Evolutionary conservation across 2,329 filamentous ascomycete genomes (phyloP).

Genomic region (Colletotrichum sp.): DNA sequence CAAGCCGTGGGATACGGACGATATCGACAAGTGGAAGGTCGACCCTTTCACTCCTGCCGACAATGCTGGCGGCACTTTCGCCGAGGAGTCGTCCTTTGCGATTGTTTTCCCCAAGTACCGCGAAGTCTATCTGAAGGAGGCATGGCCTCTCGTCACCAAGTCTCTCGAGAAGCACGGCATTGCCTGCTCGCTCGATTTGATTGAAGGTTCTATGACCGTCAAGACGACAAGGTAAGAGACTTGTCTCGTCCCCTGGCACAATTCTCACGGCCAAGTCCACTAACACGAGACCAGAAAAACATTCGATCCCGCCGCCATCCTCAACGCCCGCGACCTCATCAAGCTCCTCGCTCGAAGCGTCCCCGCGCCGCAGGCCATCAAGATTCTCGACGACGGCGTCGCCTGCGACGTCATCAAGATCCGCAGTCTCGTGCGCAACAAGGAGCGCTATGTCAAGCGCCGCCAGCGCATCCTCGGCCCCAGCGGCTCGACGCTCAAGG

Average conservation of each 20-base stretch:
- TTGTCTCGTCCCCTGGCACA: constrained; percentile 29
- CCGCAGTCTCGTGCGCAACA: constrained; percentile 85
- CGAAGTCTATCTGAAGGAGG: constrained; percentile 90
- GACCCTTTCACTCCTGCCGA: constrained; percentile 86
- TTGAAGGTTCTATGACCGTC: constrained; percentile 96
- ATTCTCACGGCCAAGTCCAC: constrained; percentile 48
- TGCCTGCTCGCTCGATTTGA: constrained; percentile 89
- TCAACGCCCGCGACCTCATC: constrained; percentile 93
- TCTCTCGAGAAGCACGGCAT: constrained; percentile 87
- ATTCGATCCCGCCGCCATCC: constrained; percentile 88
- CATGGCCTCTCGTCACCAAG: constrained; percentile 90
- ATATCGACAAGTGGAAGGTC: constrained; percentile 96
- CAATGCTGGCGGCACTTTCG: constrained; percentile 84
- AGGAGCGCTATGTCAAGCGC: constrained; percentile 94
- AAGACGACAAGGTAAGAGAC: constrained; percentile 81
- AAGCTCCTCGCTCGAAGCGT: constrained; percentile 92
- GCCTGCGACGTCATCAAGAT: constrained; percentile 98
- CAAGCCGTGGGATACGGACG: constrained; percentile 95
- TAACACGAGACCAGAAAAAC: constrained; percentile 65
- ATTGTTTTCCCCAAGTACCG: constrained; percentile 95
- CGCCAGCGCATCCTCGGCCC: constrained; percentile 92
- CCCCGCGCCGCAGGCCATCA: constrained; percentile 89
- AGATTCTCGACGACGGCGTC: constrained; percentile 90
- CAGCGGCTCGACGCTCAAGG: constrained; percentile 90
- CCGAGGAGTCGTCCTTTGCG: constrained; percentile 90